Evolutionary conservation across 208 protist species (phyloP), one percentile per base, ranked within the genome.

Genomic region (Trypanosoma melophagium): DNA sequence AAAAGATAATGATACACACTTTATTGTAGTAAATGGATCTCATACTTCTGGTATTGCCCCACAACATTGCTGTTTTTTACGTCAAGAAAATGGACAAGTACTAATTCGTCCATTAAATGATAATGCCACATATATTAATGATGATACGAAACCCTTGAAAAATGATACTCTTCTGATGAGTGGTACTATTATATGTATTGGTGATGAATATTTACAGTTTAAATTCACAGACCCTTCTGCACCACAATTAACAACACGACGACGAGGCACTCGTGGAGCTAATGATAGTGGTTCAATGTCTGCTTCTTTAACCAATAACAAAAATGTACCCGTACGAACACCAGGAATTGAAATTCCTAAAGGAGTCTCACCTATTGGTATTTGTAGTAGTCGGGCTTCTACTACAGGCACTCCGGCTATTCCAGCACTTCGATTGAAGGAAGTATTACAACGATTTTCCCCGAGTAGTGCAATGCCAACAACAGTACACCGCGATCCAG

Each of bases 141-240:
- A 74, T 53, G 64, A 68, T 14, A 14, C 2, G 9, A 54, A 59
- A 17, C 77, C 76, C 19, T n/a, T 80, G 13, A 16, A 13, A 4
- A 41, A 31, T 16, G 73, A 70, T 28, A 64, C 59, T 4, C 25
- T 69, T 3, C 63, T 95, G 53, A 67, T 73, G 19, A 87, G 70
- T 47, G 89, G 89, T 13, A 84, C 85, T 57, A 66, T 93, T 40
- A 47, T 95, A 5, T 76, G 77, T 16, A 64, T 95, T 0, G 86
- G 64, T 0, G 71, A 83, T 16, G 66, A 71, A 50, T 81, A 74
- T 54, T 61, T 84, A 21, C 73, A 91, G 63, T 77, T 93, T 19
- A 79, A 80, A 60, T 92, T 92, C 67, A 86, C 87, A 10, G 80
- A 90, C 58, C 86, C 84, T 12, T 66, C 80, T 7, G 66, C 71